A percentile compares a stretch with the other conserved stretches of the same genome.
Conservation (phyloP, 768 basidiomycete species). For the Leccinum imitatum region DNA sequence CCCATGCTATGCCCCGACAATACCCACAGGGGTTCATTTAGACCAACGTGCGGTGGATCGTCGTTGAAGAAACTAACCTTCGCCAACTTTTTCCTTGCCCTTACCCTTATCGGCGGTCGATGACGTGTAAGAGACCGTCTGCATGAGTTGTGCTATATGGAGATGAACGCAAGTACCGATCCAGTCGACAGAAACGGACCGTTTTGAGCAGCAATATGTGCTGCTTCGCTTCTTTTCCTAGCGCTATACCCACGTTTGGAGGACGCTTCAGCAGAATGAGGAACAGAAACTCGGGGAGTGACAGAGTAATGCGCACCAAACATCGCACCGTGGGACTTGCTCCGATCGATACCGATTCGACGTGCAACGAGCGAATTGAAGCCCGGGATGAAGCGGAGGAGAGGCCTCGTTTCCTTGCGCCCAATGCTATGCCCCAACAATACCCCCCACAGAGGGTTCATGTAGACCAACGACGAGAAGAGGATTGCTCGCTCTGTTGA, state of each 20-base stretch:
- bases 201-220: conserved; percentile 61
- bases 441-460: conserved; percentile 26
- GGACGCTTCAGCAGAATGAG: conserved; percentile 29
- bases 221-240: conserved; percentile 72
- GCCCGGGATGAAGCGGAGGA: conserved; percentile 54
- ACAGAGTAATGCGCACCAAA: conserved; percentile 23
- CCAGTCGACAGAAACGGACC: conserved; percentile 39
- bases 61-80: conserved; percentile 32
- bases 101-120: conserved; percentile 38
- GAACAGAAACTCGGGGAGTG: conserved; percentile 9
- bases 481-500: too few relatives aligned
- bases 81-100: conserved; percentile 41
- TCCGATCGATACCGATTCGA: conserved; percentile 73
- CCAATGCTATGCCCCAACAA: conserved; percentile 33
- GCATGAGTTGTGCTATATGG: conserved; percentile 44
- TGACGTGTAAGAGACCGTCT: conserved; percentile 44
- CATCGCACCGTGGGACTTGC: conserved; percentile 68
- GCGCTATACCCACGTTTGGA: conserved; percentile 68
- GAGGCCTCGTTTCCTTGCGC: conserved; percentile 28
- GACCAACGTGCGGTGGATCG: conserved; percentile 5
- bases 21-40: conserved; percentile 26
- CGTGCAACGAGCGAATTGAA: conserved; percentile 83
- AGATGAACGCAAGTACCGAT: conserved; percentile 16
- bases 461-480: conserved; percentile 1
- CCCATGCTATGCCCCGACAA: conserved; percentile 33